Conservation (phyloP, 495 filamentous ascomycete species). For the Venustampulla echinocandica region DNA sequence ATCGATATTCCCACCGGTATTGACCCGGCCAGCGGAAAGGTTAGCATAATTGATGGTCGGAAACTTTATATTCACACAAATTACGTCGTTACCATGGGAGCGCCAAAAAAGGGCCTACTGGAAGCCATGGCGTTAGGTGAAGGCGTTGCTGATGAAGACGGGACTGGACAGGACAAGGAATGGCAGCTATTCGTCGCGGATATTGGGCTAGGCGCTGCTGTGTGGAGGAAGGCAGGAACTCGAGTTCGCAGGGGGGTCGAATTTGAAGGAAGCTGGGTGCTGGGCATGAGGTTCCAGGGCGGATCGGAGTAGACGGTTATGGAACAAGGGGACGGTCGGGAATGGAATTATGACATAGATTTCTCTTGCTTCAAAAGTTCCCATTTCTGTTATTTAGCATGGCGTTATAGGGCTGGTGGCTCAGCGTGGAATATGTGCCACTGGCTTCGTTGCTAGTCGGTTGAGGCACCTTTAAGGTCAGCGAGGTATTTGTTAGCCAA, state of each 20-base stretch:
- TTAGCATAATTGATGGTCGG: constrained; percentile 50
- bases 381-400: no score
- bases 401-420: no score
- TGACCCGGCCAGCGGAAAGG: constrained; percentile 64
- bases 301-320: constrained; percentile 3
- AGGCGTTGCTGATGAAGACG: constrained; percentile 37
- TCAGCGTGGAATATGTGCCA: no score
- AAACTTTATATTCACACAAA: constrained; percentile 65
- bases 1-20: constrained; percentile 85
- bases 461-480: no score
- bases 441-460: no score
- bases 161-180: constrained; percentile 27
- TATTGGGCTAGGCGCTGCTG: constrained; percentile 70
- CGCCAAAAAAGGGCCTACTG: constrained; percentile 74
- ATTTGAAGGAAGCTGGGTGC: constrained; percentile 79
- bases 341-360: no score
- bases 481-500: no score
- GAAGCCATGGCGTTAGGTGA: constrained; percentile 55
- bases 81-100: constrained; percentile 72
- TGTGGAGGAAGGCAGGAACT: constrained; percentile 81
- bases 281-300: constrained; percentile 46
- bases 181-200: constrained; percentile 80
- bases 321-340: background rate
- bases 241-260: constrained; percentile 70
- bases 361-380: no score